Base-by-base conservation (phyloP, 306 rosid genomes). In the Aeschynomene evenia region DNA sequence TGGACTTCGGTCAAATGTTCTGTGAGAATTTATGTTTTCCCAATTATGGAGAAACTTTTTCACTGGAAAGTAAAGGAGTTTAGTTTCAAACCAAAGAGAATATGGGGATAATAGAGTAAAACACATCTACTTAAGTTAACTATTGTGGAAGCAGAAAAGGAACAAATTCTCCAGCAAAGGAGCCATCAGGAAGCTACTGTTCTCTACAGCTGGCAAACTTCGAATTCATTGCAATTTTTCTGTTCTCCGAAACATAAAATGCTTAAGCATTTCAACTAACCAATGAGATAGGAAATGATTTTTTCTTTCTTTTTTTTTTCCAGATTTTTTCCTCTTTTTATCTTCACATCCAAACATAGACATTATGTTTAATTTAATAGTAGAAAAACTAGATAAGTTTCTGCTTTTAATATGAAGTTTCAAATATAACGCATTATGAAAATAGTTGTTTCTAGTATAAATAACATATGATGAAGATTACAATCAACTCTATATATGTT, bases 141-240 rank as follows among this genome's bases (percentile, higher is more conserved):
- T 12, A 18, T 37, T 67, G 36, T 16, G 54, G 59, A 66, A 66
- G 63, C 36, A 45, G 22, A 57, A 24, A 67, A 23, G 63, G 55
- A 48, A 57, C 34, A 26, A 12, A n/a, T 56, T 28, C 43, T 70
- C 14, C 40, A 13, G 34, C 11, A 5, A 60, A 20, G 22, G 37
- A 53, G 52, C 40, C 54, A 39, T 39, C 31, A 33, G 60, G 33
- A 19, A 48, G 34, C 31, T 21, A 31, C 34, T 66, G 33, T 65
- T 49, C 21, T 66, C 59, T 46, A 50, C 43, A 34, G 24, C 2
- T 50, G 43, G 53, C 20, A 48, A 34, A 67, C 19, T 2, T 63
- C 24, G 16, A 63, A 63, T 40, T 24, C 31, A 4, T 52, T n/a
- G 55, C 9, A 43, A 23, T 4, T 8, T 23, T 24, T 22, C 23